Base-by-base conservation (phyloP, 345 rosid species). In the Aquilaria yunnanensis region DNA sequence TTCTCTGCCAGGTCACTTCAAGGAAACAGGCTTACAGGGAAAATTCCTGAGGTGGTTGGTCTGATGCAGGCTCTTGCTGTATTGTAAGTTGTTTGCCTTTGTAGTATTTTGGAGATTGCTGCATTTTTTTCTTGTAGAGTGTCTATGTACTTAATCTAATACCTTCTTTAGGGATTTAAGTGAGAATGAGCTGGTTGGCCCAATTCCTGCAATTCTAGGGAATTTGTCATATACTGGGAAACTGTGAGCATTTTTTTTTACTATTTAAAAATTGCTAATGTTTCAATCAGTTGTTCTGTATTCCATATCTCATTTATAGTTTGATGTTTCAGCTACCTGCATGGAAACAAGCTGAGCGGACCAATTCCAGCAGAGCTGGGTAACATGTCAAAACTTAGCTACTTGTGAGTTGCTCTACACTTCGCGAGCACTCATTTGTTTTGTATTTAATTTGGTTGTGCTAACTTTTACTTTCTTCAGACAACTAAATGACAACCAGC, bases 21-120 rank as follows among this genome's bases (percentile, higher is more conserved):
- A 75, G 96, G 97, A 57, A 95, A 95, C 50, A 80, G 66, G 72
- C 63, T 95, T 41, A 80, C 81, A 0, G 99, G 99, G 51, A 73
- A 33, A 67, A 91, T 95, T 72, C 99, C 99, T 0, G 96, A 88
- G 59, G 97, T 91, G 47, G 74, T 95, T 56, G 99, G 99, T 60
- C 66, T 95, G 60, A 91, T 95, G 99, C 99, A 95, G 78, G 99
- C 99, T 54, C 81, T 95, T 12, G 99, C 97, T 48, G 96, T 95
- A 47, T 63, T 95, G 99, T 95, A 78, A 76, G 97, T 80, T 14
- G 7, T 51, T 2, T 5, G n/a, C 49, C 23, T 9, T 34, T n/a
- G 5, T 51, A 7, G 10, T 23, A 57, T 10, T 51, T 6, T 10
- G 45, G 30, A 51, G 32, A 37, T 10, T 1, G 10, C 1, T 53